Evolutionary conservation across 2,329 filamentous ascomycete species (phyloP).

Genomic region (Tolypocladium ophioglossoides): DNA sequence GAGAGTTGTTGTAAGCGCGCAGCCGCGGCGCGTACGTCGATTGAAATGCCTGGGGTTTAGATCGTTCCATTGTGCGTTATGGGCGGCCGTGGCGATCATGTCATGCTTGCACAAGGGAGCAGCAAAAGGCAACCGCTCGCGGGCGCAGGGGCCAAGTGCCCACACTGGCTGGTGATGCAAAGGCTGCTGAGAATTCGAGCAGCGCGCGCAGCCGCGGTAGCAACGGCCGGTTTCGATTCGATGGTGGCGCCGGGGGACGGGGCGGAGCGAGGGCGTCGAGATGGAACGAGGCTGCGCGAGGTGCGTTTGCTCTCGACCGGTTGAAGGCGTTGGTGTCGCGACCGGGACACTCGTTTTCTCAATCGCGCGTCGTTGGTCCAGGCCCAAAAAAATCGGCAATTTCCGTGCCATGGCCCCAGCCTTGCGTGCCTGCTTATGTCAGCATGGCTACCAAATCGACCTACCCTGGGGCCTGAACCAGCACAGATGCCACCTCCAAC

Average conservation of each 20-base stretch:
- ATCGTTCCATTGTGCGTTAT: constrained; percentile 35
- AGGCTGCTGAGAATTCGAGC: not conserved
- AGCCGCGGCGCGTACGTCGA: constrained; percentile 87
- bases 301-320: not conserved
- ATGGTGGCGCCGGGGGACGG: not conserved
- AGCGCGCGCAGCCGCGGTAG: not conserved
- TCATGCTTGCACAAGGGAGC: constrained; percentile 15
- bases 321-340: constrained; percentile 6
- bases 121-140: not conserved
- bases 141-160: not conserved
- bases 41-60: constrained; percentile 71
- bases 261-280: not conserved
- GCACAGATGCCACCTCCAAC: not conserved
- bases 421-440: not conserved
- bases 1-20: constrained; percentile 82
- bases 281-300: not conserved
- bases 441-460: not conserved
- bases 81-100: constrained; percentile 14
- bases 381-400: constrained; percentile 6
- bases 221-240: not conserved
- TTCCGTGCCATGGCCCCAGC: not conserved
- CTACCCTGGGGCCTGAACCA: too few species aligned
- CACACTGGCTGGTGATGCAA: not conserved
- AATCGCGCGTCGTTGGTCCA: constrained; percentile 8
- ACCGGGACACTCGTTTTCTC: constrained; percentile 7